Conservation (phyloP, 2,329 filamentous ascomycete species). For the Zelopaecilomyces penicillatus region DNA sequence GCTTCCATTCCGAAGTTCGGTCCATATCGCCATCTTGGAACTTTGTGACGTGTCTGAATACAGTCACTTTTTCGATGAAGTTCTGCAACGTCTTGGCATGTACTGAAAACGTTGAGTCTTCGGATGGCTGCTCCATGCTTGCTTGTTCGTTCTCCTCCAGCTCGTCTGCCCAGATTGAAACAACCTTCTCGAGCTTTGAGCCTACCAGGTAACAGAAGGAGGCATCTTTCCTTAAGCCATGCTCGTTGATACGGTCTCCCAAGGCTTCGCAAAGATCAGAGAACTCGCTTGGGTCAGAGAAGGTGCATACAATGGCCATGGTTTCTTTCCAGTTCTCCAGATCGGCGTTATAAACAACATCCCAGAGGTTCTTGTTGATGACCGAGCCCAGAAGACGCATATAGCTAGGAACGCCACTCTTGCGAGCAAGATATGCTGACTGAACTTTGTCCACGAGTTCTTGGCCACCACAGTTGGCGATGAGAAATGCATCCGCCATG, state of each 20-base stretch:
- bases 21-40: constrained; percentile 73
- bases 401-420: constrained; percentile 79
- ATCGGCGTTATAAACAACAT: constrained; percentile 93
- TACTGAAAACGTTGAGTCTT: constrained; percentile 81
- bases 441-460: constrained; percentile 92
- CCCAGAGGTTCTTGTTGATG: constrained; percentile 94
- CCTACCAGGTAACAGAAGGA: constrained; percentile 95
- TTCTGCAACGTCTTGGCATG: constrained; percentile 82
- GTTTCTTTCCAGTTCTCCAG: constrained; percentile 92
- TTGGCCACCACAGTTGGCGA: constrained; percentile 92
- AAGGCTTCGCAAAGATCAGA: constrained; percentile 90
- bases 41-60: constrained; percentile 90
- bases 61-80: constrained; percentile 95
- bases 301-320: constrained; percentile 93
- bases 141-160: constrained; percentile 75
- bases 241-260: constrained; percentile 80
- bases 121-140: constrained; percentile 57
- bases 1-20: constrained; percentile 76
- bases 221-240: constrained; percentile 74
- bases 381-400: constrained; percentile 83
- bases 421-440: constrained; percentile 77
- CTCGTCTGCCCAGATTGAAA: constrained; percentile 87
- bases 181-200: constrained; percentile 95
- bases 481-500: constrained; percentile 93
- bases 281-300: constrained; percentile 84